These are phyloP conservation scores for Zasmidium citrigriseum DNA, from an alignment of 2,329 filamentous ascomycete species.

Conservation along the genomic window DNA sequence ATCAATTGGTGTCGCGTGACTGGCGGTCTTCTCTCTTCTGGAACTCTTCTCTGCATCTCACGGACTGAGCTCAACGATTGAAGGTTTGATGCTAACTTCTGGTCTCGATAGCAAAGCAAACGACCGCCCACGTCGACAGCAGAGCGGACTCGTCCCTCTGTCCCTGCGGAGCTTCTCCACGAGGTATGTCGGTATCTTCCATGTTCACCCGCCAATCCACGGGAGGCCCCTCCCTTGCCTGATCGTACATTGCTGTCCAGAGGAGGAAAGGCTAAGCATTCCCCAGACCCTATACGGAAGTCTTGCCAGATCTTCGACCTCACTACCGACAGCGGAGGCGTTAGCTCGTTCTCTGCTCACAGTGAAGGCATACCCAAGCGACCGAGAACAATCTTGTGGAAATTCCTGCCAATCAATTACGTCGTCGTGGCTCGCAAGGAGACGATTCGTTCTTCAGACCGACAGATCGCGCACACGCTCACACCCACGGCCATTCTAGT, in stretches of 20 bases:
- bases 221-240: constrained; percentile 36
- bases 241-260: constrained; percentile 26
- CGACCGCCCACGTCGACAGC: neutral
- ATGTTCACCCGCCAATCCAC: constrained; percentile 11
- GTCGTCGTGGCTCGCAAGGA: constrained; percentile 47
- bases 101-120: neutral
- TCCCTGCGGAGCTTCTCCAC: too few species aligned
- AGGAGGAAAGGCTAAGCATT: constrained; percentile 44
- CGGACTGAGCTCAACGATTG: too few species aligned
- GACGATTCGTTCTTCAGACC: constrained; percentile 26
- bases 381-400: constrained; percentile 36
- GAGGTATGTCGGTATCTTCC: constrained; percentile 22
- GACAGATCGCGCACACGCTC: constrained; percentile 23
- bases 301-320: constrained; percentile 32
- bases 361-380: constrained; percentile 29
- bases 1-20: neutral
- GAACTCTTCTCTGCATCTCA: constrained; percentile 4
- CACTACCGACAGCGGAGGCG: constrained; percentile 48
- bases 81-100: too few species aligned
- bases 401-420: constrained; percentile 39
- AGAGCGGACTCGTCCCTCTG: too few species aligned
- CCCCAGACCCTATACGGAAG: constrained; percentile 43
- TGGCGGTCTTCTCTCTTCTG: neutral
- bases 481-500: constrained; percentile 31
- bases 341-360: constrained; percentile 56